These are phyloP conservation scores for Sutorius australiensis DNA, from an alignment of 768 basidiomycete species.

Conservation along the genomic window DNA sequence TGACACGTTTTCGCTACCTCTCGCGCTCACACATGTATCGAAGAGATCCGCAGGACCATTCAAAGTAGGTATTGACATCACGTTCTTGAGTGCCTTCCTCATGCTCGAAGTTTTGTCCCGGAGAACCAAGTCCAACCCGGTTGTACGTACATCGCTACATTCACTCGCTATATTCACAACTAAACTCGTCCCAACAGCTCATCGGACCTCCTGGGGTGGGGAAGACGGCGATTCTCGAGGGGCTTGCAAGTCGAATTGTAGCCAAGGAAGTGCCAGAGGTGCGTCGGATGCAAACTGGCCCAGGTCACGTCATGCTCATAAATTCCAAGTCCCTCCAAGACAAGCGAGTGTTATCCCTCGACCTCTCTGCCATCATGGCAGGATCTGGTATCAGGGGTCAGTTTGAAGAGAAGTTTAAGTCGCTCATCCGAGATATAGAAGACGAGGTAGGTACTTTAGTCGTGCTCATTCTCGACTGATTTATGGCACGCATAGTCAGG, in stretches of 20 bases:
- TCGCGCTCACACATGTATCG: background rate
- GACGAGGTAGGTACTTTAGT: conserved; percentile 48
- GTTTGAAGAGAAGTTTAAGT: conserved; percentile 93
- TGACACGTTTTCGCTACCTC: background rate
- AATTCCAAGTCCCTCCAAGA: conserved; percentile 66
- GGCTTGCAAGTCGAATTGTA: conserved; percentile 82
- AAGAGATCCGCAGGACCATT: conserved; percentile 85
- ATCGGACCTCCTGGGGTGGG: conserved; percentile 89
- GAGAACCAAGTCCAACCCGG: conserved; percentile 89
- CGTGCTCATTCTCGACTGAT: conserved; percentile 23
- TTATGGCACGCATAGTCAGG: conserved; percentile 33
- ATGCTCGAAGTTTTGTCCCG: conserved; percentile 64
- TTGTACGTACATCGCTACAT: conserved; percentile 44
- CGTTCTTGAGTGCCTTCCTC: background rate
- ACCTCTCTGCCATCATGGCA: conserved; percentile 79
- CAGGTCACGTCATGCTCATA: background rate
- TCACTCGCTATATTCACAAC: background rate
- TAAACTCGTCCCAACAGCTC: conserved; percentile 39
- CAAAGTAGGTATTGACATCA: conserved; percentile 57
- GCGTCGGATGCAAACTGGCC: conserved; percentile 4
- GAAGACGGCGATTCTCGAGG: conserved; percentile 90
- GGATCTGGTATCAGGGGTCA: conserved; percentile 90
- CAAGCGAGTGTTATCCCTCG: conserved; percentile 85
- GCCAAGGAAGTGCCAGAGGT: conserved; percentile 91
- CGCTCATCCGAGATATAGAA: conserved; percentile 84